A percentile compares a stretch with the other conserved stretches of the same genome.
phyloP scores from a whole-genome alignment of 2,329 filamentous ascomycete species.

The Coniochaeta sp. region DNA sequence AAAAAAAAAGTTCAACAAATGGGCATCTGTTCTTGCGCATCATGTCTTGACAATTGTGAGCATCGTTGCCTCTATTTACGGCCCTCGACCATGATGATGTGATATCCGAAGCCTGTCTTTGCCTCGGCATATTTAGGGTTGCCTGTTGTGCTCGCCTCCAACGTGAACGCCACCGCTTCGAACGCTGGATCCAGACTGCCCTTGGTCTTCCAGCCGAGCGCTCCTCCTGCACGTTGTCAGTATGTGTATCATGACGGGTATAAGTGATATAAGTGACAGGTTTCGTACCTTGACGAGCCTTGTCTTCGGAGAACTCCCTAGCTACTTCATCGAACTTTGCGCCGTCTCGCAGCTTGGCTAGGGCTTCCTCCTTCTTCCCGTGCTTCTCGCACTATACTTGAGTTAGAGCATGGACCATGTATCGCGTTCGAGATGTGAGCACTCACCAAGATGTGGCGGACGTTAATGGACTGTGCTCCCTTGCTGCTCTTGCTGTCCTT shows the following conservation, averaged over 20 bases:
- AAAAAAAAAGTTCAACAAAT: conserved; percentile 22
- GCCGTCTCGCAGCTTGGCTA: conserved; percentile 59
- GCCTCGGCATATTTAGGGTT: conserved; percentile 62
- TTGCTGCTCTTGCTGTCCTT: conserved; percentile 31
- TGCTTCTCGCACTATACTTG: conserved; percentile 60
- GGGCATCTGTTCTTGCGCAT: not conserved
- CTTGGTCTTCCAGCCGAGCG: conserved; percentile 66
- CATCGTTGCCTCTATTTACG: conserved; percentile 32
- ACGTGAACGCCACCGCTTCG: conserved; percentile 63
- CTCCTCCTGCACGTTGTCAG: conserved; percentile 46
- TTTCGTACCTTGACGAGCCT: conserved; percentile 55
- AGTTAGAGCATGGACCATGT: not conserved
- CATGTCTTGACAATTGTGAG: not conserved
- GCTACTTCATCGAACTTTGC: conserved; percentile 71
- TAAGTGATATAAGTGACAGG: not conserved
- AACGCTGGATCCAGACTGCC: conserved; percentile 62
- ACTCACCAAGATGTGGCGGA: conserved; percentile 61
- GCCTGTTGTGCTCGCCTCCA: conserved; percentile 58
- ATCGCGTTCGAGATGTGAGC: not conserved
- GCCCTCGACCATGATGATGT: conserved; percentile 70
- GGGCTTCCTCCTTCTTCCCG: conserved; percentile 68
- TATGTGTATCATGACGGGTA: conserved; percentile 7
- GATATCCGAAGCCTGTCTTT: conserved; percentile 71
- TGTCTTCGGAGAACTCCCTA: conserved; percentile 67
- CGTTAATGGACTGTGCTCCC: conserved; percentile 63